Conservation (phyloP, 176 grass and related monocot genomes). For the Triticum aestivum region DNA sequence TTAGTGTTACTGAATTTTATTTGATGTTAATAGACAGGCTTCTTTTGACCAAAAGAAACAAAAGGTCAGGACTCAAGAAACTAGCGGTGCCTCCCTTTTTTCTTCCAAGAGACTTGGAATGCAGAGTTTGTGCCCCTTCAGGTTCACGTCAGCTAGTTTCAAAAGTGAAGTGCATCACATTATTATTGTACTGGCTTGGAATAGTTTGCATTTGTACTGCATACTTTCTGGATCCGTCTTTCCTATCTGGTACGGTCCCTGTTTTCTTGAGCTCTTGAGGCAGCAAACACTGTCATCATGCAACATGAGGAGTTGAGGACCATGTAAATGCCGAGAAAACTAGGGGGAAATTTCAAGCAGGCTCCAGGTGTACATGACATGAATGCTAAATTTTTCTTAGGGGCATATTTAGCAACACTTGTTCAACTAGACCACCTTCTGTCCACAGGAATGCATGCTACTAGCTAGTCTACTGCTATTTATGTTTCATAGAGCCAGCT, state of each 20-base stretch:
- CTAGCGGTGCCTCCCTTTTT: background rate
- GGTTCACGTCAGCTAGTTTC: constrained; percentile 3
- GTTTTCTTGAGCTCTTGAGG: background rate
- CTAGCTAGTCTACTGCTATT: constrained; percentile 1
- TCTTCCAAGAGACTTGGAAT: constrained; percentile 15
- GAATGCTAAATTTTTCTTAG: too few relatives aligned
- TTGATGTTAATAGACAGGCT: constrained; percentile 10
- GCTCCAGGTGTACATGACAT: background rate
- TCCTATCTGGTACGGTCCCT: constrained; percentile 7
- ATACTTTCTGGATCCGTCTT: constrained; percentile 1
- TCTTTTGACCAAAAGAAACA: background rate
- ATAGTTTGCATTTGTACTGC: background rate
- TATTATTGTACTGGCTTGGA: constrained; percentile 27
- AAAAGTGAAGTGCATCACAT: constrained; percentile 22
- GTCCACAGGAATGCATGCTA: background rate
- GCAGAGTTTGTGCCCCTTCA: constrained; percentile 8
- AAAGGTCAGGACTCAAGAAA: background rate
- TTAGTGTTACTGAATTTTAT: background rate
- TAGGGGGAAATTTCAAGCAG: background rate
- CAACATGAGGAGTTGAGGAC: background rate
- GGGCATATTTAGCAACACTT: background rate
- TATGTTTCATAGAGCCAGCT: constrained; percentile 10
- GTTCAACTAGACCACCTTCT: constrained; percentile 8
- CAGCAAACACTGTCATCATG: constrained; percentile 20
- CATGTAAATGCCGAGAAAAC: background rate